These are phyloP conservation scores for Kuraishia cidri DNA, from an alignment of 805 yeast species.

Conservation along the genomic window DNA sequence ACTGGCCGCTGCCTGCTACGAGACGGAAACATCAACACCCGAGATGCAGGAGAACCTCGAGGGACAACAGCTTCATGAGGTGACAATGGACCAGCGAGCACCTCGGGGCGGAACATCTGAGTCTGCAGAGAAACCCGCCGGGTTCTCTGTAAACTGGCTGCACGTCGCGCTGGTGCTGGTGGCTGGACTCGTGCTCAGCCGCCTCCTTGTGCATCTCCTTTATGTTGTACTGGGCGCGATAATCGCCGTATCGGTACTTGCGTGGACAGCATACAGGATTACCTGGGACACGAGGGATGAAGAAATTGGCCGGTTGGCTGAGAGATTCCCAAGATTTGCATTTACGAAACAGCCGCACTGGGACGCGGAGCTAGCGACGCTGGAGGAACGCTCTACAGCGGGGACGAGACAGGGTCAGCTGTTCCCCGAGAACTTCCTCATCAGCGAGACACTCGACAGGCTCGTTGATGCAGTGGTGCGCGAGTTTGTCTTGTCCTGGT, in stretches of 20 bases:
- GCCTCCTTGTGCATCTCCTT: background rate
- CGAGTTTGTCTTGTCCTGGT: slow-evolving; percentile 56
- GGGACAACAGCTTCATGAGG: no score
- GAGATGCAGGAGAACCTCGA: no score
- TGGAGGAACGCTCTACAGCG: background rate
- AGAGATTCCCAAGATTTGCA: slow-evolving; percentile 1
- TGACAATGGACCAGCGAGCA: no score
- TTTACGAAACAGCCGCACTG: background rate
- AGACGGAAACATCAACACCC: no score
- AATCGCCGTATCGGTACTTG: background rate
- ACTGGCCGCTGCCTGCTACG: no score
- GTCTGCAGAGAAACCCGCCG: no score
- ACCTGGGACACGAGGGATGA: background rate
- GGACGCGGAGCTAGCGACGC: background rate
- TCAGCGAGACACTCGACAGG: slow-evolving; percentile 43
- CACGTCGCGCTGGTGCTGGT: background rate
- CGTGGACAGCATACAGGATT: background rate
- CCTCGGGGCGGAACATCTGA: no score
- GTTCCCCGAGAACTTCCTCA: slow-evolving; percentile 37
- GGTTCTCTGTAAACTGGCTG: no score
- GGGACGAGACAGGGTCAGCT: no score
- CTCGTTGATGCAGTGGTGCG: slow-evolving; percentile 37
- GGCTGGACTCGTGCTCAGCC: background rate
- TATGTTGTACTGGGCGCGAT: background rate
- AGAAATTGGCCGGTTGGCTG: background rate